Percentiles rank a stretch among this genome's conserved stretches.
Evolutionary conservation across 2,329 filamentous ascomycete species (phyloP).

Genomic region (Endoconidiophora polonica): DNA sequence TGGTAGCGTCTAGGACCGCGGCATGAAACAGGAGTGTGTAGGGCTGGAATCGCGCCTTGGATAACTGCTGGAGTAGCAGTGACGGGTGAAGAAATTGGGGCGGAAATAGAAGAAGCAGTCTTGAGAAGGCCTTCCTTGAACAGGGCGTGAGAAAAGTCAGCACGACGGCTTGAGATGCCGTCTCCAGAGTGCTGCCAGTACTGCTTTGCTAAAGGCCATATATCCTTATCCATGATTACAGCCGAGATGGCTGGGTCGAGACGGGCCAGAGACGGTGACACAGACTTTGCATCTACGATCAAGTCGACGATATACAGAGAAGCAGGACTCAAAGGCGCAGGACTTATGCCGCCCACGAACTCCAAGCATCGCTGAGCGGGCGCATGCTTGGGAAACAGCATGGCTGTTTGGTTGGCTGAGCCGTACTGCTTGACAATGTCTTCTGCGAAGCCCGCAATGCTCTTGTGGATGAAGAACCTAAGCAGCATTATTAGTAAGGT

Average conservation of each 20-base stretch:
- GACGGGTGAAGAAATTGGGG: constrained; percentile 17
- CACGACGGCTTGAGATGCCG: constrained; percentile 76
- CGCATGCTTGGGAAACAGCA: constrained; percentile 43
- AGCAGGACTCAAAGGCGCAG: constrained; percentile 31
- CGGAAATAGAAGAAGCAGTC: constrained; percentile 15
- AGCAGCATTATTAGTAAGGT: constrained; percentile 11
- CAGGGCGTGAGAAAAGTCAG: constrained; percentile 70
- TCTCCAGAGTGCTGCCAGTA: constrained; percentile 97
- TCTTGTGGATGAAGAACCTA: constrained; percentile 83
- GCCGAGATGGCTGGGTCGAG: constrained; percentile 47
- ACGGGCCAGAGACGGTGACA: constrained; percentile 33
- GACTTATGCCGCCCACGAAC: constrained; percentile 40
- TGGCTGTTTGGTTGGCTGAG: too few species aligned
- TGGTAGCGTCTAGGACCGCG: constrained; percentile 24
- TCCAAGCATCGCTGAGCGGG: constrained; percentile 56
- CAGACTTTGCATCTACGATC: constrained; percentile 39
- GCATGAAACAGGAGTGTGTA: constrained; percentile 20
- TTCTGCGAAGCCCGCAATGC: constrained; percentile 55
- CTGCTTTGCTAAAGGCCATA: constrained; percentile 63
- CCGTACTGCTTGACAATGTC: constrained; percentile 30
- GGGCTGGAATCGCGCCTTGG: background rate
- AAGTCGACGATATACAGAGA: constrained; percentile 41
- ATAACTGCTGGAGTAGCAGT: background rate
- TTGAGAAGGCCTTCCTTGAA: constrained; percentile 49
- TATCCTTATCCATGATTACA: constrained; percentile 52